Evolutionary conservation across 768 basidiomycete species (phyloP).

Genomic region (Naganishia randhawae): DNA sequence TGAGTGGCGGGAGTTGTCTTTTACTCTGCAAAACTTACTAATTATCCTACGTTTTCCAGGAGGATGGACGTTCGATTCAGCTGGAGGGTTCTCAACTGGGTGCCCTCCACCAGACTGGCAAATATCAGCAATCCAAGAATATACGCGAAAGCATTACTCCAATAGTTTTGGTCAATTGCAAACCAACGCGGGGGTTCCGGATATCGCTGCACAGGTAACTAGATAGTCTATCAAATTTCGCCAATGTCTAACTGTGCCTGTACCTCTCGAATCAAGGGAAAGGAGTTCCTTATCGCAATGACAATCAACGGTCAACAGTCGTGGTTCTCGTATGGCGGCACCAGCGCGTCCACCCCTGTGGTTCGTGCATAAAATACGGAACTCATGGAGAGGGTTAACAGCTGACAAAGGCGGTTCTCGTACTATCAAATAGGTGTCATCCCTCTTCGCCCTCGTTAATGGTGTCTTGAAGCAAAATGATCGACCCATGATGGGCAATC

Average conservation of each 20-base stretch:
- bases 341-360: conserved; percentile 4
- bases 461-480: conserved; percentile 2
- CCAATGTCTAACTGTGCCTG: not conserved
- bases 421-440: not conserved
- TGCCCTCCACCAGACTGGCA: conserved; percentile 1
- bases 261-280: not conserved
- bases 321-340: conserved; percentile 8
- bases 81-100: conserved; percentile 2
- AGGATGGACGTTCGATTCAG: conserved; percentile 7
- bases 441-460: conserved; percentile 2
- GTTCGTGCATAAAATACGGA: not conserved
- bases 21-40: not conserved
- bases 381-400: not conserved
- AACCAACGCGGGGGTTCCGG: conserved; percentile 3
- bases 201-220: not conserved
- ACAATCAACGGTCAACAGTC: not conserved
- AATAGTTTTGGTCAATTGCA: not conserved
- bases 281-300: conserved; percentile 13
- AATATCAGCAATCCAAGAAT: not conserved
- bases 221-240: not conserved
- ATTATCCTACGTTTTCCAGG: not conserved
- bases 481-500: not conserved
- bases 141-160: not conserved
- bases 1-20: not conserved
- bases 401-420: not conserved